Conservation (phyloP, 768 basidiomycete species). For the Calocybe gangraenosa region DNA sequence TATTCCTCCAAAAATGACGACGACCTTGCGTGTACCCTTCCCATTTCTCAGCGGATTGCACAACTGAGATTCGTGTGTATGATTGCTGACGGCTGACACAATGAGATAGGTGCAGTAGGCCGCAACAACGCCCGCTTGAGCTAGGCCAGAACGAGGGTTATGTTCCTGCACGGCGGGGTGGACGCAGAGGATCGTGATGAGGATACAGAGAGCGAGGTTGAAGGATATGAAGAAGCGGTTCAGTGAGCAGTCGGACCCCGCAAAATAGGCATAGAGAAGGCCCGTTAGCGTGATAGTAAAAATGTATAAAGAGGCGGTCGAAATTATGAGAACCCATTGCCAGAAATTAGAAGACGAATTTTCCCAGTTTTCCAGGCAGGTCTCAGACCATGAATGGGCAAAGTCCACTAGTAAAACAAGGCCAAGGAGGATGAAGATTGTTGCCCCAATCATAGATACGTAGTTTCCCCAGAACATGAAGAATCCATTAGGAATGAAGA, state of each 20-base stretch:
- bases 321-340: constrained; percentile 94
- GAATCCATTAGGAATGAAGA: constrained; percentile 96
- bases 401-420: constrained; percentile 98
- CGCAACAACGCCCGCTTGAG: constrained; percentile 95
- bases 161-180: constrained; percentile 85
- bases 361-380: constrained; percentile 95
- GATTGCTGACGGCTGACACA: constrained; percentile 91
- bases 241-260: constrained; percentile 77
- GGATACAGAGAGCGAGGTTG: constrained; percentile 78
- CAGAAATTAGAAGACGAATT: constrained; percentile 81
- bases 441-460: constrained; percentile 85
- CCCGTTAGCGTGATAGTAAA: constrained; percentile 83
- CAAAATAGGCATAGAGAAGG: constrained; percentile 90
- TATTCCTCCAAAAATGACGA: constrained; percentile 83
- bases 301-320: constrained; percentile 85
- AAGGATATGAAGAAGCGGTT: constrained; percentile 98
- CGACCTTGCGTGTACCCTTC: constrained; percentile 73
- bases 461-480: constrained; percentile 99
- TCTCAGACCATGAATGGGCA: constrained; percentile 98
- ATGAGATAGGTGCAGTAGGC: constrained; percentile 96
- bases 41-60: constrained; percentile 87
- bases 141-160: constrained; percentile 92
- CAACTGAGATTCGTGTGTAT: constrained; percentile 61
- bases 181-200: constrained; percentile 80
- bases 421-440: constrained; percentile 93